Conservation (phyloP, 2,329 filamentous ascomycete genomes). For the Biscogniauxia mediterranea region DNA sequence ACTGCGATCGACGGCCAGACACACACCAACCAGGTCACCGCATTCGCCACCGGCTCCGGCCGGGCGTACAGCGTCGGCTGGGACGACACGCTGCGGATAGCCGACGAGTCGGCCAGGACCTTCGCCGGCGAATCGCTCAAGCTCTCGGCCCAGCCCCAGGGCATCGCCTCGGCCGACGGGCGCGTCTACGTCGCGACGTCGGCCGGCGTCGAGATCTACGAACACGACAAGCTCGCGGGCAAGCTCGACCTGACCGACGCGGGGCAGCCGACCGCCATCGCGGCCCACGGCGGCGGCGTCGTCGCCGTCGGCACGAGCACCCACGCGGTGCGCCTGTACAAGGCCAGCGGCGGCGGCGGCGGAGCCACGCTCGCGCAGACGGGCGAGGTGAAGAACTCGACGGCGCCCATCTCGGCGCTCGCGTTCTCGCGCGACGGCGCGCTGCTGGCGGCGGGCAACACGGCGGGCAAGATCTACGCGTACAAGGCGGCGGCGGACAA, state of each 20-base stretch:
- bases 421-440: slow-evolving; percentile 78
- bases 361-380: slow-evolving; percentile 53
- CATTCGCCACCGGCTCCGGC: slow-evolving; percentile 62
- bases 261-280: slow-evolving; percentile 64
- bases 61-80: slow-evolving; percentile 85
- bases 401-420: slow-evolving; percentile 73
- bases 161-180: slow-evolving; percentile 34
- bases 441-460: slow-evolving; percentile 77
- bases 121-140: slow-evolving; percentile 69
- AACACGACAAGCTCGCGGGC: slow-evolving; percentile 59
- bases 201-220: slow-evolving; percentile 57
- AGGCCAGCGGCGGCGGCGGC: slow-evolving; percentile 48
- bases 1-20: slow-evolving; percentile 73
- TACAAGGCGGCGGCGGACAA: slow-evolving; percentile 60
- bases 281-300: slow-evolving; percentile 61
- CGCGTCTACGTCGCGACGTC: slow-evolving; percentile 50
- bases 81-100: slow-evolving; percentile 84
- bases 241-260: slow-evolving; percentile 56
- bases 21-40: slow-evolving; percentile 83
- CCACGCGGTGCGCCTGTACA: slow-evolving; percentile 75
- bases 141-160: slow-evolving; percentile 73
- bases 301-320: slow-evolving; percentile 76
- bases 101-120: slow-evolving; percentile 71
- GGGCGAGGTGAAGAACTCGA: slow-evolving; percentile 64
- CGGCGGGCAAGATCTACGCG: slow-evolving; percentile 82